Evolutionary conservation across 495 filamentous ascomycete genomes (phyloP), one percentile per base, ranked within the genome.

Genomic region (Wilcoxina mikolae): DNA sequence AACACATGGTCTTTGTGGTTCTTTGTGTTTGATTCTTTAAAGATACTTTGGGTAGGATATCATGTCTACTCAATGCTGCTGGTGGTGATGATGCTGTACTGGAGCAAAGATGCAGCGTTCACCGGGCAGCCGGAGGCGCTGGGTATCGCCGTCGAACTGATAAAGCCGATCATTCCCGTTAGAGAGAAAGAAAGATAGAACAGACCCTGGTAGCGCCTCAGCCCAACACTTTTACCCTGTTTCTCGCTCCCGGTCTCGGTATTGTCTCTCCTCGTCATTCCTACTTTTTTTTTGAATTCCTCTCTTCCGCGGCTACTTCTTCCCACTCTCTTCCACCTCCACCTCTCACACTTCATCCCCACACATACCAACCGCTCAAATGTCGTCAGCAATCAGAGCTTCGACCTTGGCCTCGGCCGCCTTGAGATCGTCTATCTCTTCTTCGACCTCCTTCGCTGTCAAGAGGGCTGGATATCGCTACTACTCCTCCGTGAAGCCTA

Each of bases 401-500:
- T 77, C 80, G 71, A 75, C 77, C 63, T 74, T 83, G 68, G 78
- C 79, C 68, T 29, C 24, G 46, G 20, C 46, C 23, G 46, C 46
- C 25, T 72, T 94, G 64, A 82, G 89, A 66, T 76, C 84, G 67
- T 79, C 82, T 41, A 63, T 84, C 60, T 71, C 74, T 64, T 72
- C 79, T 62, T 75, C 81, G 71, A 74, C 69, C 67, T 76, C 66
- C 62, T 75, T 75, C 70, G 71, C 64, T 78, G 78, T 70, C 76
- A 80, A 69, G 78, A 76, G 61, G 78, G 80, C 70, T 82, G 84
- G 87, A 66, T 70, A 82, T 66, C 80, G 89, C 71, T 83, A 78
- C 78, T 95, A 94, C 72, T 93, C 88, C 51, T 78, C 87, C 60
- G 76, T 71, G 39, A 95, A 95, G 76, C 74, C 82, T 55, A 83